Evolutionary conservation across 768 basidiomycete species (phyloP), one percentile per base, ranked within the genome.

Genomic region (Tephrocybe rancida): DNA sequence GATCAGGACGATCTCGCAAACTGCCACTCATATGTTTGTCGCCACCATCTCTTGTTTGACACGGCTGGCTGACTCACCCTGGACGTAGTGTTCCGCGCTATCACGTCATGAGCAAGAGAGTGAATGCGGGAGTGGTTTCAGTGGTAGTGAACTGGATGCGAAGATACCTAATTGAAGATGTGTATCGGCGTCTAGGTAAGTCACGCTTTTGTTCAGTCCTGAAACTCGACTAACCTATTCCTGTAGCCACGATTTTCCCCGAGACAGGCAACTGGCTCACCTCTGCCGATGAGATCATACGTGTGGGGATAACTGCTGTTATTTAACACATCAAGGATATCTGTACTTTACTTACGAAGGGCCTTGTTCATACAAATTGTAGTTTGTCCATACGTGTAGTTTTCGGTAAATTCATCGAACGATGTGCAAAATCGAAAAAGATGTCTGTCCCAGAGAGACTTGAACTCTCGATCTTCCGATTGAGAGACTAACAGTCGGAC

Each of bases 231-330:
- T 34, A 18, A 11, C 3, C 44, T 22, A 21, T 21, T 30, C 25
- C 10, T 35, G 2, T 34, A 81, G 82, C 73, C 1, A 79, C 76
- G 0, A 82, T 85, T 77, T 85, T 86, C 70, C 85, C 84, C 0
- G 83, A 84, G 55, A 83, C 82, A 0, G 82, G 68, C 1, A 82
- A 80, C 54, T 85, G 83, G 83, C 55, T 78, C 5, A 78, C 77
- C 0, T 73, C 76, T n/a, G 77, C 77, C 1, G 84, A 86, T 52
- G 80, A 84, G 81, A 83, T 83, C 32, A 81, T 85, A 41, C 79
- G 77, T 58, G 81, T 84, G 44, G 84, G 82, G 16, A 75, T 85
- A 46, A 80, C 77, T 54, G 84, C 83, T 11, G 64, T 63, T 7
- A 83, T 84, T 38, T 85, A 61, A 60, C 32, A 13, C 39, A 41